A percentile compares a stretch with the other conserved stretches of the same genome.
These are phyloP conservation scores for Lecanicillium sp. DNA, from an alignment of 2,329 filamentous ascomycete species.

Conservation along the genomic window DNA sequence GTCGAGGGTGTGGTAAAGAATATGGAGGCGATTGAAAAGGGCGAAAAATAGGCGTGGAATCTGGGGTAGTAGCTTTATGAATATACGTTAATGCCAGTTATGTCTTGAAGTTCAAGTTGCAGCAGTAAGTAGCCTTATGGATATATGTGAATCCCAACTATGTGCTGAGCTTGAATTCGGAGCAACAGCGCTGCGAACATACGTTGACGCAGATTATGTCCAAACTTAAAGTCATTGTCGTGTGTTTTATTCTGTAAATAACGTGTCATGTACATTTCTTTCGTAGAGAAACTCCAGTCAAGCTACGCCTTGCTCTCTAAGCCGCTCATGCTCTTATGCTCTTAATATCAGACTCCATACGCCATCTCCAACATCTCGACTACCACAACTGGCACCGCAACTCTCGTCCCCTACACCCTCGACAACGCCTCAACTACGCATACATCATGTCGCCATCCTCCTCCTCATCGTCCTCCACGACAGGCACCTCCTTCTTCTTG, in stretches of 20 bases:
- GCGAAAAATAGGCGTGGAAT: not conserved
- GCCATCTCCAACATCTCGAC: conserved; percentile 5
- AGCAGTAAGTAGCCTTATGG: no score
- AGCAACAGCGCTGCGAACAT: no score
- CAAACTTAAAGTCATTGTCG: no score
- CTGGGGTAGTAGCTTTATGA: not conserved
- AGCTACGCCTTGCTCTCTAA: no score
- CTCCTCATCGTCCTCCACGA: conserved; percentile 44
- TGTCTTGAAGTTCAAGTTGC: not conserved
- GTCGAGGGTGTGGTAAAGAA: conserved; percentile 17
- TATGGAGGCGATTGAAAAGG: conserved; percentile 20
- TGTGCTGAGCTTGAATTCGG: no score
- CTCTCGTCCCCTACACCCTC: not conserved
- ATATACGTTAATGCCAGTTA: not conserved
- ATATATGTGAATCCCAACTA: no score
- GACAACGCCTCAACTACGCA: conserved; percentile 21
- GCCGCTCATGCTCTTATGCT: no score
- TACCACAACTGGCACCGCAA: conserved; percentile 9
- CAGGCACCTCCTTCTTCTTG: conserved; percentile 44
- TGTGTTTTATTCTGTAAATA: no score
- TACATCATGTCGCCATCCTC: conserved; percentile 47
- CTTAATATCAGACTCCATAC: conserved; percentile 21
- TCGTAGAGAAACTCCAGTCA: no score
- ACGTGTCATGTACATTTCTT: no score
- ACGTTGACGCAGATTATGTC: no score